These are phyloP conservation scores for Hypoxylon intermedium DNA, from an alignment of 495 filamentous ascomycete genomes.

Conservation along the genomic window DNA sequence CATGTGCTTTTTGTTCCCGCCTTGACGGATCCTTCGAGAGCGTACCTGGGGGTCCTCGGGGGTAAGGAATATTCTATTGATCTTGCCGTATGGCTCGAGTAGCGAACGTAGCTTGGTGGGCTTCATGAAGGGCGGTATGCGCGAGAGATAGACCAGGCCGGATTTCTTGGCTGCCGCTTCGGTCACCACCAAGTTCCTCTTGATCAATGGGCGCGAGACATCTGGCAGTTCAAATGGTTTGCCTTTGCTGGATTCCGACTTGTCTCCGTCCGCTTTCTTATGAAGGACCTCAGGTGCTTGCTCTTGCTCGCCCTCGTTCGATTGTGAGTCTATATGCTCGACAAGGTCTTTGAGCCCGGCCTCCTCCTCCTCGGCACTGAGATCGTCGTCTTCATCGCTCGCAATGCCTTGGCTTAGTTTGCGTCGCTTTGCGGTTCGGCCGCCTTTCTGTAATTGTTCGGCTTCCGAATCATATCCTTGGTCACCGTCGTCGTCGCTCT, in stretches of 20 bases:
- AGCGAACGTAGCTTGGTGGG: conserved; percentile 80
- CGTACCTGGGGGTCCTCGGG: conserved; percentile 75
- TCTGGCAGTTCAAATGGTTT: conserved; percentile 50
- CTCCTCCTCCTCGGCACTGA: conserved; percentile 41
- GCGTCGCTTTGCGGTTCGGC: conserved; percentile 69
- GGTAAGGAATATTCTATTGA: conserved; percentile 85
- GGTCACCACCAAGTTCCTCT: conserved; percentile 65
- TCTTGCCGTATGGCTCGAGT: conserved; percentile 76
- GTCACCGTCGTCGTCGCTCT: conserved; percentile 71
- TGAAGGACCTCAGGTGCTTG: conserved; percentile 9
- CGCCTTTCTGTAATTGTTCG: conserved; percentile 69
- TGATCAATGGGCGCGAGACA: conserved; percentile 58
- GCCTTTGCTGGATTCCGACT: conserved; percentile 24
- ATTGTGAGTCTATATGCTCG: conserved; percentile 35
- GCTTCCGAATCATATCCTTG: conserved; percentile 74
- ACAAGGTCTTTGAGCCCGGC: conserved; percentile 17
- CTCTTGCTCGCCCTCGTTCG: conserved; percentile 23
- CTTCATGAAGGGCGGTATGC: conserved; percentile 94
- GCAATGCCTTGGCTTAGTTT: conserved; percentile 59
- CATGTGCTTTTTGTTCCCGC: conserved; percentile 86
- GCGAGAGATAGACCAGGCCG: conserved; percentile 87
- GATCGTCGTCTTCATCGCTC: conserved; percentile 47
- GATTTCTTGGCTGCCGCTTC: conserved; percentile 66
- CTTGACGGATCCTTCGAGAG: conserved; percentile 63
- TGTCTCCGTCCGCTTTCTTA: conserved; percentile 26